Conservation (phyloP, 2,329 filamentous ascomycete genomes). For the Colletotrichum coccodes region DNA sequence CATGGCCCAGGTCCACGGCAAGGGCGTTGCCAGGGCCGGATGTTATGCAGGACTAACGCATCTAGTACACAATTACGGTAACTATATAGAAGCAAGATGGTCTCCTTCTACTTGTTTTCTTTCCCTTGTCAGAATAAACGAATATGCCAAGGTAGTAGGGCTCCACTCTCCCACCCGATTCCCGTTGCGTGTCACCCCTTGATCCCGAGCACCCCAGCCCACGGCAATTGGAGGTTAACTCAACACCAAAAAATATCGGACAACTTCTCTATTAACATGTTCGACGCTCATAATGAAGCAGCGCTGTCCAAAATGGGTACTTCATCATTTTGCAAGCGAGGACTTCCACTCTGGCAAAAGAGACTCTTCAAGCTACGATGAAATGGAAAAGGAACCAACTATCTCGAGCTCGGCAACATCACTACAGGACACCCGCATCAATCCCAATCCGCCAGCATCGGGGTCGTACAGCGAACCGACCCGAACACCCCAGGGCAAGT, state of each 20-base stretch:
- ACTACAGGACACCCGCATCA: not conserved
- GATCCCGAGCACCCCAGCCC: not conserved
- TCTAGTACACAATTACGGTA: not conserved
- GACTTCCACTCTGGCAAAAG: conserved; percentile 10
- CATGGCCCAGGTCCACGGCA: conserved; percentile 21
- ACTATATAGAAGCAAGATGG: not conserved
- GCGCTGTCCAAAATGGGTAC: not conserved
- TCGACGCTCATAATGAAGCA: conserved; percentile 3
- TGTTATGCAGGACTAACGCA: not conserved
- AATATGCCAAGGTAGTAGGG: not conserved
- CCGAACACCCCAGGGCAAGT: not conserved
- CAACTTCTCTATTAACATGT: conserved; percentile 5
- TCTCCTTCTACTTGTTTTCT: not conserved
- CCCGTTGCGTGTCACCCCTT: not conserved
- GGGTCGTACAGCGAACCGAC: not conserved
- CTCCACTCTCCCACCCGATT: not conserved
- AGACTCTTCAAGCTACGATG: conserved; percentile 7
- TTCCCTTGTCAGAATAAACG: not conserved
- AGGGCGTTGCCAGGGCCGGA: not conserved
- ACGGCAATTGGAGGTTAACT: not conserved
- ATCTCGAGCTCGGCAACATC: conserved; percentile 15
- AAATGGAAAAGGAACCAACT: conserved; percentile 18
- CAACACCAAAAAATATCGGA: not conserved
- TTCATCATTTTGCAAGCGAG: not conserved
- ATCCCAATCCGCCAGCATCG: not conserved